These are phyloP conservation scores for Stephanodiscus minutulus DNA, from an alignment of 108 stramenopile genomes.

Conservation along the genomic window DNA sequence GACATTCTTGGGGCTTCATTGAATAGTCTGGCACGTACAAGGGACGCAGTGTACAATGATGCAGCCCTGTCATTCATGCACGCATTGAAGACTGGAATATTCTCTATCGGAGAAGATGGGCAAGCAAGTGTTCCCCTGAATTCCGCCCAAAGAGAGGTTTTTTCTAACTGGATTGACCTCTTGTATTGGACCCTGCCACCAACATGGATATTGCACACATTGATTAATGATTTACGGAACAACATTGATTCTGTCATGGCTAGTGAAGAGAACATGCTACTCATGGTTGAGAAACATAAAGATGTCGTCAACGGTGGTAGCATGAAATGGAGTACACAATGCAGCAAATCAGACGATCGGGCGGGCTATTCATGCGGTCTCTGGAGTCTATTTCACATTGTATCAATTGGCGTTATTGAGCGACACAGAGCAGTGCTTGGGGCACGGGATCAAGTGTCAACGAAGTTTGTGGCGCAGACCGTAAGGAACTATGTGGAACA, in stretches of 20 bases:
- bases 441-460: conserved; percentile 45
- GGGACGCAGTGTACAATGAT: conserved; percentile 56
- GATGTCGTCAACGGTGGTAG: conserved; percentile 41
- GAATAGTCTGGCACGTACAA: conserved; percentile 48
- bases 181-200: conserved; percentile 59
- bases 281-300: conserved; percentile 42
- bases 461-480: conserved; percentile 52
- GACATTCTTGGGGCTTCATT: conserved; percentile 55
- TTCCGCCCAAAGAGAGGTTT: conserved; percentile 27
- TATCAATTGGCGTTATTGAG: conserved; percentile 66
- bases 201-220: conserved; percentile 56
- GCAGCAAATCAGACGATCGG: conserved; percentile 27
- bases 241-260: conserved; percentile 50
- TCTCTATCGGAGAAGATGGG: conserved; percentile 3
- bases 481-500: conserved; percentile 63
- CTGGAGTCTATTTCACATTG: conserved; percentile 75
- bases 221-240: conserved; percentile 51
- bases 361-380: conserved; percentile 67
- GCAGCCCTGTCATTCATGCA: conserved; percentile 72
- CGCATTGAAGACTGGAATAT: conserved; percentile 61
- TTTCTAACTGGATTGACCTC: conserved; percentile 57
- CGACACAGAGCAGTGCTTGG: conserved; percentile 61
- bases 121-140: conserved; percentile 41
- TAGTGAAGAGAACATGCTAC: conserved; percentile 34
- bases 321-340: conserved; percentile 38